phyloP scores from a whole-genome alignment of 345 rosid genomes.

The Conringia planisiliqua region DNA sequence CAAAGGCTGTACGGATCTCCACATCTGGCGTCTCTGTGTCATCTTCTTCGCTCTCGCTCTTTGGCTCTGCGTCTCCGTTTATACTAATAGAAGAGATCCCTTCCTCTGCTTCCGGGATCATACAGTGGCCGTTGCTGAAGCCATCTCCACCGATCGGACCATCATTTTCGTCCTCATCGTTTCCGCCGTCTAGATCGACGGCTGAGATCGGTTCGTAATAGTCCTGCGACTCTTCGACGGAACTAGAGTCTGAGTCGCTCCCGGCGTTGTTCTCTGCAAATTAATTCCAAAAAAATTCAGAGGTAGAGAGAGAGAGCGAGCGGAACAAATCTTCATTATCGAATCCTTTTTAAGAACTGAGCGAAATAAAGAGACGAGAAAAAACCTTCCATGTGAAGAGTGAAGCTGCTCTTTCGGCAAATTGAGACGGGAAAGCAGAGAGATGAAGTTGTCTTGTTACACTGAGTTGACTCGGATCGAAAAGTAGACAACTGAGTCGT shows the following conservation, averaged over 20 bases:
- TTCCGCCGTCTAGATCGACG: conserved; percentile 36
- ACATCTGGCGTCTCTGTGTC: conserved; percentile 41
- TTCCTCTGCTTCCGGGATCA: conserved; percentile 30
- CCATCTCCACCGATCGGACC: not conserved
- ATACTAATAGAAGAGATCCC: conserved; percentile 52
- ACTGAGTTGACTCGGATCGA: conserved; percentile 4
- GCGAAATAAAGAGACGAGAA: not conserved
- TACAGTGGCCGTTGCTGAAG: conserved; percentile 35
- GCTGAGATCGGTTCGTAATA: conserved; percentile 89
- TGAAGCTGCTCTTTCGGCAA: not conserved
- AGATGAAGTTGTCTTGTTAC: not conserved
- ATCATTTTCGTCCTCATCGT: conserved; percentile 35
- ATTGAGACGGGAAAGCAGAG: not conserved
- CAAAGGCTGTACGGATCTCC: conserved; percentile 50
- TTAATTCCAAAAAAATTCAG: not conserved
- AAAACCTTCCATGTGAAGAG: conserved; percentile 29
- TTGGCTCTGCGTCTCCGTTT: conserved; percentile 39
- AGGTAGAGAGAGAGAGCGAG: not conserved
- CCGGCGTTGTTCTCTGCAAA: conserved; percentile 50
- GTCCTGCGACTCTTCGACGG: conserved; percentile 42
- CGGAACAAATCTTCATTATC: not conserved
- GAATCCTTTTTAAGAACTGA: not conserved
- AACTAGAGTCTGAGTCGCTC: conserved; percentile 66
- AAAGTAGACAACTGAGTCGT: not conserved
- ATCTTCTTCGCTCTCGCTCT: conserved; percentile 46